These are phyloP conservation scores for Prunus campanulata DNA, from an alignment of 306 rosid genomes.

Conservation along the genomic window DNA sequence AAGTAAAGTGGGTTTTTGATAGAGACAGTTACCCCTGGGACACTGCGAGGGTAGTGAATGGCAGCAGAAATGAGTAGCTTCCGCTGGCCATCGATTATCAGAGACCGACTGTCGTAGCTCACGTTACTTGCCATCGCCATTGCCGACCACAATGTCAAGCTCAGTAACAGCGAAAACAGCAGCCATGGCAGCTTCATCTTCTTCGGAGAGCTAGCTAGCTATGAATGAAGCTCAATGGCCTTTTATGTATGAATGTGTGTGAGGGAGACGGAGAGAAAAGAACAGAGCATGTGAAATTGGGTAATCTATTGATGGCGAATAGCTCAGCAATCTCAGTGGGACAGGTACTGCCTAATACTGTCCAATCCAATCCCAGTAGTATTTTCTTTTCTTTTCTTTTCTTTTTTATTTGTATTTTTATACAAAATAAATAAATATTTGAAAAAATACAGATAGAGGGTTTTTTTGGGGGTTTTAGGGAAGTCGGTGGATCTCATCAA, in stretches of 20 bases:
- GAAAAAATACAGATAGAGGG: background rate
- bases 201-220: background rate
- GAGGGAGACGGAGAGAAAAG: background rate
- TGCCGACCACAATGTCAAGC: constrained; percentile 5
- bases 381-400: too few relatives aligned
- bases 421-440: background rate
- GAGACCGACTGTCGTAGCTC: constrained; percentile 74
- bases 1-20: background rate
- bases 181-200: constrained; percentile 1
- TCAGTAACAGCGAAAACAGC: background rate
- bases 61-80: constrained; percentile 90
- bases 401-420: background rate
- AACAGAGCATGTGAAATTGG: constrained; percentile 16
- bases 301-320: background rate
- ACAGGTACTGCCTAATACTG: background rate
- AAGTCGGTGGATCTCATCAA: too few relatives aligned
- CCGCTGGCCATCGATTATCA: constrained; percentile 66
- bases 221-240: background rate
- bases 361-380: too few relatives aligned
- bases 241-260: background rate
- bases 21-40: constrained; percentile 55
- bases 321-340: background rate
- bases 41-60: constrained; percentile 95
- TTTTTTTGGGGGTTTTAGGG: background rate
- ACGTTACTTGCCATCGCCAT: constrained; percentile 40